Evolutionary conservation across 352 stramenopile species (phyloP).

Genomic region (Phytophthora aleatoria): DNA sequence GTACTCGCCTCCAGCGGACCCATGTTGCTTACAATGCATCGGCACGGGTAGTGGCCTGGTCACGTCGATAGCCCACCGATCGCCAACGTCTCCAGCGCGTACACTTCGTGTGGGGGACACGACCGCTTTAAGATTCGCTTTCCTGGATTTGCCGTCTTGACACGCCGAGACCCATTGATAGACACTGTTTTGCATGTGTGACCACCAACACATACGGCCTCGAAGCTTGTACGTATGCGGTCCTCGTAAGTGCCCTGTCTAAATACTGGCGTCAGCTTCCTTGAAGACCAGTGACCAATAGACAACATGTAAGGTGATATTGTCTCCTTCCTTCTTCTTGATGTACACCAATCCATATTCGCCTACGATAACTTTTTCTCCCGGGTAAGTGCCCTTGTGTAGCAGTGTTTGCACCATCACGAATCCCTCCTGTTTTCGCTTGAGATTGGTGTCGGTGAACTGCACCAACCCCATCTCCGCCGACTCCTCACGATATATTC

Average conservation of each 20-base stretch:
- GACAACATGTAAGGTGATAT: background rate
- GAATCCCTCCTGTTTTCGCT: background rate
- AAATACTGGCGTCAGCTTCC: background rate
- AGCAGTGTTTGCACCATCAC: conserved; percentile 1
- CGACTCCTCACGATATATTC: background rate
- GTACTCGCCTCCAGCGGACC: too few species aligned
- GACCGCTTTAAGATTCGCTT: too few species aligned
- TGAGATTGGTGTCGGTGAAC: conserved; percentile 5
- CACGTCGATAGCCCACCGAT: too few species aligned
- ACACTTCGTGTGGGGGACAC: too few species aligned
- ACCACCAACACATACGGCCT: too few species aligned
- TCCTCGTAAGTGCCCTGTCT: conserved; percentile 1
- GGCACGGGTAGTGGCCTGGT: too few species aligned
- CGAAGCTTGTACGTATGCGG: background rate
- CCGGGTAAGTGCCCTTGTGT: background rate
- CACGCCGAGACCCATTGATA: too few species aligned
- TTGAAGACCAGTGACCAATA: conserved; percentile 16
- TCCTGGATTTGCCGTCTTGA: too few species aligned
- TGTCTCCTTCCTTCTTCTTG: background rate
- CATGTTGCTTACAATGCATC: too few species aligned
- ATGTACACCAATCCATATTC: background rate
- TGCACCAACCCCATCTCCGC: background rate
- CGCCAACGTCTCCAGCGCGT: too few species aligned
- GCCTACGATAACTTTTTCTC: background rate
- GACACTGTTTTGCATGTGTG: too few species aligned